phyloP scores from a whole-genome alignment of 192 early-diverging fungal species.

The Coemansia sp. region DNA sequence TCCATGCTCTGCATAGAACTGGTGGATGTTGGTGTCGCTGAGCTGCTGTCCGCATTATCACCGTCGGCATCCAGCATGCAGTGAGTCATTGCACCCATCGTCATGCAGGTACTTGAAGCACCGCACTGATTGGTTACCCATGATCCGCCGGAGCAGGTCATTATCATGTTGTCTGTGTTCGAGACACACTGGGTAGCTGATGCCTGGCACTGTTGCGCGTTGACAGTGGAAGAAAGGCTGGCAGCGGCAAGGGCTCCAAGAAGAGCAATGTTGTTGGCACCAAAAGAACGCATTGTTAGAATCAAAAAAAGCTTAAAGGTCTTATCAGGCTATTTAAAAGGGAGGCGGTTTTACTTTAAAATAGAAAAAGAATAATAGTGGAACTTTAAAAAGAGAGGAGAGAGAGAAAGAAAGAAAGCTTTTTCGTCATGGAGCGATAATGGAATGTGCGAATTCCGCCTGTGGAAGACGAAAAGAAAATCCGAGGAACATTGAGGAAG shows the following conservation, averaged over 20 bases:
- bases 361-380: conserved; percentile 4
- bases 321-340: conserved; percentile 3
- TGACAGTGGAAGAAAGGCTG: neutral
- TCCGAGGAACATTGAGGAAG: conserved; percentile 6
- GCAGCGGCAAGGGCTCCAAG: conserved; percentile 15
- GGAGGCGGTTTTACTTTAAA: neutral
- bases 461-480: conserved; percentile 13
- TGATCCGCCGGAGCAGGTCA: conserved; percentile 21
- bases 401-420: neutral
- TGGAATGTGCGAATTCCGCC: neutral
- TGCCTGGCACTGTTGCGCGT: conserved; percentile 29
- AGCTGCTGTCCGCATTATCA: neutral
- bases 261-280: conserved; percentile 14
- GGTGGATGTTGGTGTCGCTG: conserved; percentile 7
- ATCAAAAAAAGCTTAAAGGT: neutral
- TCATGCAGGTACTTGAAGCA: conserved; percentile 43
- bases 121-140: conserved; percentile 29
- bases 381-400: conserved; percentile 10
- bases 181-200: conserved; percentile 17
- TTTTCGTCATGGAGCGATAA: neutral
- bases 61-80: conserved; percentile 47
- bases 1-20: conserved; percentile 5
- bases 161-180: conserved; percentile 21
- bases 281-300: conserved; percentile 19
- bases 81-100: conserved; percentile 50